Conservation (phyloP, 106 monocot genomes). For the Dactylorhiza incarnata region DNA sequence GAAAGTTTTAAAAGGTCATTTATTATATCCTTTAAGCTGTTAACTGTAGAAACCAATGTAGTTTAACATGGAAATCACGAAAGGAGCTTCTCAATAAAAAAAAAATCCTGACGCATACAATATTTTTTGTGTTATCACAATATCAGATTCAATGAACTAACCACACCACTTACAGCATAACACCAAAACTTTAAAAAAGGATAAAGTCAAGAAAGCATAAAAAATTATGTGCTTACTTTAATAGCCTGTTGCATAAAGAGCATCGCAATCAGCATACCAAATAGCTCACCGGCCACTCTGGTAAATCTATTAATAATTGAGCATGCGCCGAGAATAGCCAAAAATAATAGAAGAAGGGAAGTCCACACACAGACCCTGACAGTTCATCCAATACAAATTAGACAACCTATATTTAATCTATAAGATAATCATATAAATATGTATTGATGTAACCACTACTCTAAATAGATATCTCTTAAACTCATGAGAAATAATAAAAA, state of each 20-base stretch:
- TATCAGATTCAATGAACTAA: not conserved
- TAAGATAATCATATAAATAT: not conserved
- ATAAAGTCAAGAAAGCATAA: not conserved
- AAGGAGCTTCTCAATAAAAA: not conserved
- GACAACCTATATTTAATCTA: not conserved
- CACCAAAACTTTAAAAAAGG: not conserved
- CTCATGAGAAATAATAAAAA: too few relatives aligned
- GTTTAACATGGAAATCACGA: not conserved
- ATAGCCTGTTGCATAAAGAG: constrained; percentile 75
- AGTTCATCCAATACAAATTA: not conserved
- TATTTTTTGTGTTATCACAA: not conserved
- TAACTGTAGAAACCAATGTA: not conserved
- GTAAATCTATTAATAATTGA: constrained; percentile 71
- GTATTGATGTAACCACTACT: not conserved
- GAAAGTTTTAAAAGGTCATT: not conserved
- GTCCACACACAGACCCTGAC: constrained; percentile 68
- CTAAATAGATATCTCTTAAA: not conserved
- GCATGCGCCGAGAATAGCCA: constrained; percentile 64
- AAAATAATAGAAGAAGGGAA: constrained; percentile 42
- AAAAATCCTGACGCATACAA: not conserved
- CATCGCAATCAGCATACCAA: constrained; percentile 66
- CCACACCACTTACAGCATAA: not conserved
- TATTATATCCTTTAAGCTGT: not conserved
- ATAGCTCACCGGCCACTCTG: constrained; percentile 58
- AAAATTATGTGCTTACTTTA: constrained; percentile 20